Evolutionary conservation across 2,329 filamentous ascomycete genomes (phyloP), one percentile per base, ranked within the genome.

Genomic region (Exophiala dermatitidis): DNA sequence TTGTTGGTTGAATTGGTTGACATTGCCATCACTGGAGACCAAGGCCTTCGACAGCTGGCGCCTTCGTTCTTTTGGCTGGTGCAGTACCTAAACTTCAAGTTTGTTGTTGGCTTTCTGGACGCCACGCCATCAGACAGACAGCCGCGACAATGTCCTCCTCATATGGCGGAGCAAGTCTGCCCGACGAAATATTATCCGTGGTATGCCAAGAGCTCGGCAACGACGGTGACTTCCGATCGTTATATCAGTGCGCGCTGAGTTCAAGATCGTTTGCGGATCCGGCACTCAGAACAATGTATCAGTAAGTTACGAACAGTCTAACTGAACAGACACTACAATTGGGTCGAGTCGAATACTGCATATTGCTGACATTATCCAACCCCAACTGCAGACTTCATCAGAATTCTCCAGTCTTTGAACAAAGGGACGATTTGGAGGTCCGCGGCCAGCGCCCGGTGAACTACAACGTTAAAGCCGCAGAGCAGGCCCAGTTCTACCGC

Each of bases 251-350:
- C 63, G 76, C 82, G 33, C 72, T 76, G 40, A 68, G 79, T 47
- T 79, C 76, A 59, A 79, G 74, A 58, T 71, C 74, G 51, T 69
- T 86, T 41, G 81, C 81, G 1, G 72, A 74, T 26, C 72, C 82
- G 50, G 82, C 83, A 4, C 68, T 87, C 41, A 76, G 78, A 42
- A 74, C 78, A 56, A 70, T 87, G 3, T 88, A 86, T 65, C 77
- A 81, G 82, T 84, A 69, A 19, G 69, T 64, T 3, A 41, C 4
- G n/a, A 5, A 12, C 26, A 38, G 4, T n/a, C 36, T 4, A 26
- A 7, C 40, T 29, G 26, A 4, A 30, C 3, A 42, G 10, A 45
- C 33, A 42, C 34, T 26, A n/a, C 19, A 2, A 19, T 2, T 19
- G 19, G 19, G 2, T 2, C 2, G 19, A 2, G 19, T 19, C 19